Conservation (phyloP, 805 yeast species). For the Candida maris region DNA sequence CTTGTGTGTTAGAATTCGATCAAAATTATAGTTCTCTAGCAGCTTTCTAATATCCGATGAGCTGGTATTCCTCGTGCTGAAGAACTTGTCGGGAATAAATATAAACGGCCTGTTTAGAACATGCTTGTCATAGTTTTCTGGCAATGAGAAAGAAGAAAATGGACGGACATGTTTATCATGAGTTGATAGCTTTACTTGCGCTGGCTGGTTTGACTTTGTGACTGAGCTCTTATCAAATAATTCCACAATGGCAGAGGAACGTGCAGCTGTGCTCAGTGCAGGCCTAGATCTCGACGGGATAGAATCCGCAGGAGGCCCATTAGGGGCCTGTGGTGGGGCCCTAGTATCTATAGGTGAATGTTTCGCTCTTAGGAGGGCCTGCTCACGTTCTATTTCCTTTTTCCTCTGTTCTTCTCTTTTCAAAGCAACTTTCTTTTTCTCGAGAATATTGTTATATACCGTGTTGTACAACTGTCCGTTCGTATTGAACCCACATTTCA, state of each 20-base stretch:
- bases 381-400: conserved; percentile 1
- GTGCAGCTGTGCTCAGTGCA: not conserved
- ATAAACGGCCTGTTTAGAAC: conserved; percentile 58
- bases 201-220: not conserved
- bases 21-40: conserved; percentile 60
- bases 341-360: not conserved
- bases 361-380: not conserved
- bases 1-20: conserved; percentile 56
- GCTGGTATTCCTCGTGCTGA: conserved; percentile 44
- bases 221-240: not conserved
- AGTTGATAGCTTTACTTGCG: conserved; percentile 16
- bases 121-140: conserved; percentile 44
- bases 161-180: conserved; percentile 33
- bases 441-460: conserved; percentile 28
- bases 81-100: conserved; percentile 48
- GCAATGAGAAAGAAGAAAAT: conserved; percentile 33
- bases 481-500: conserved; percentile 51
- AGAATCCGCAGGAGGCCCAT: not conserved
- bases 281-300: not conserved
- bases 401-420: conserved; percentile 11
- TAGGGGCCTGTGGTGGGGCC: not conserved
- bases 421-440: conserved; percentile 38
- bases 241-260: not conserved
- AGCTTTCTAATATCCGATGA: conserved; percentile 57
- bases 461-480: conserved; percentile 36